Evolutionary conservation across 2,329 filamentous ascomycete species (phyloP).

Genomic region (Fusarium marasasianum): DNA sequence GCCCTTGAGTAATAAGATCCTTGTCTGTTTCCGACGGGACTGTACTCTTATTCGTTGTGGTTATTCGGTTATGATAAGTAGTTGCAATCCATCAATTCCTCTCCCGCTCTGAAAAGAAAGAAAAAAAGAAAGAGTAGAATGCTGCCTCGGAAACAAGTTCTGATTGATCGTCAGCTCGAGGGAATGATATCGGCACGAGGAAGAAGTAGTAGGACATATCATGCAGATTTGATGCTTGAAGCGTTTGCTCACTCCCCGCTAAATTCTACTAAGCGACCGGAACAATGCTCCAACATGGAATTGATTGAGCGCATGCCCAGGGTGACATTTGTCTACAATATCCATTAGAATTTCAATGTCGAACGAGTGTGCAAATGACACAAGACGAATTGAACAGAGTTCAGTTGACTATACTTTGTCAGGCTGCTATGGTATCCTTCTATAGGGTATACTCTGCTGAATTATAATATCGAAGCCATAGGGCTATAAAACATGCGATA

Average conservation of each 20-base stretch:
- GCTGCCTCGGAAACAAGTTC: neutral
- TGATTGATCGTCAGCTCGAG: no score
- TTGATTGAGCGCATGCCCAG: neutral
- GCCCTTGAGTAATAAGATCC: neutral
- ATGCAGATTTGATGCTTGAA: neutral
- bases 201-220: neutral
- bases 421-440: neutral
- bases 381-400: neutral
- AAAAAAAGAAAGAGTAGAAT: neutral
- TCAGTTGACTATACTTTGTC: neutral
- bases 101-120: neutral
- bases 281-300: accelerated
- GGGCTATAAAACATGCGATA: neutral
- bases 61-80: no score
- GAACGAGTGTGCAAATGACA: neutral
- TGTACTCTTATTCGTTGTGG: neutral
- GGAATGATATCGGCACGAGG: no score
- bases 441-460: neutral
- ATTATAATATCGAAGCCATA: neutral
- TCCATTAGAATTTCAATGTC: accelerated
- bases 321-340: accelerated
- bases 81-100: neutral
- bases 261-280: neutral
- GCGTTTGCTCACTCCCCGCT: neutral
- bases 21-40: neutral